phyloP scores from a whole-genome alignment of 2,329 filamentous ascomycete genomes.

The Harringtonia aguacate region DNA sequence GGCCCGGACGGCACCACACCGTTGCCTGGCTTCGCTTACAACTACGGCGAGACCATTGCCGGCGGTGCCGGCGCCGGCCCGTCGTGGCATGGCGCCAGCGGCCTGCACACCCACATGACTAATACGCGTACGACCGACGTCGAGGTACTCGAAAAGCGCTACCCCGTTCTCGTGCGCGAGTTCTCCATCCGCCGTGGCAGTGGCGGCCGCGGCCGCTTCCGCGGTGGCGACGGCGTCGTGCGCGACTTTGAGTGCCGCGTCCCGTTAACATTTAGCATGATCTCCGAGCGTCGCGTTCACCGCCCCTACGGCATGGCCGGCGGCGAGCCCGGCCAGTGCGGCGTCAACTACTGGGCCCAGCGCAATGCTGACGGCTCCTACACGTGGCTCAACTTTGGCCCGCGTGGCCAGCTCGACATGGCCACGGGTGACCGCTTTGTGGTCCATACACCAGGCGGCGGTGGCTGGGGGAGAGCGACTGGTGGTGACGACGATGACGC shows the following conservation, averaged over 20 bases:
- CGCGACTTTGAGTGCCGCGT: conserved; percentile 73
- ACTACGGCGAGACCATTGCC: conserved; percentile 78
- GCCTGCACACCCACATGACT: conserved; percentile 75
- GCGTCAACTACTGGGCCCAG: neutral
- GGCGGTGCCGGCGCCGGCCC: conserved; percentile 66
- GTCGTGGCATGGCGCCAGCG: conserved; percentile 60
- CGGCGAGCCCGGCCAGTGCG: neutral
- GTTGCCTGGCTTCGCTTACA: conserved; percentile 56
- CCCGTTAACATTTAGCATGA: conserved; percentile 65
- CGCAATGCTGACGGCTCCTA: neutral
- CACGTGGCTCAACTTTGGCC: neutral
- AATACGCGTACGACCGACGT: conserved; percentile 76
- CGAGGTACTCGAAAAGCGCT: conserved; percentile 67
- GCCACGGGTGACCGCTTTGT: neutral
- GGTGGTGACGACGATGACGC: neutral
- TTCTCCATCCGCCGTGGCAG: conserved; percentile 55
- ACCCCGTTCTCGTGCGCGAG: conserved; percentile 60
- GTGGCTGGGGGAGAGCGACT: neutral
- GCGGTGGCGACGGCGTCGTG: conserved; percentile 63
- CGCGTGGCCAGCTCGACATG: neutral
- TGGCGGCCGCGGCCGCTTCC: conserved; percentile 53
- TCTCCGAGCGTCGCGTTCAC: conserved; percentile 66
- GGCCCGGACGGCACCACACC: conserved; percentile 35
- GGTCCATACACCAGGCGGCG: neutral
- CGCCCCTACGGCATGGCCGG: neutral